phyloP scores from a whole-genome alignment of 2,329 filamentous ascomycete species.

The Cryphonectria nitschkei region DNA sequence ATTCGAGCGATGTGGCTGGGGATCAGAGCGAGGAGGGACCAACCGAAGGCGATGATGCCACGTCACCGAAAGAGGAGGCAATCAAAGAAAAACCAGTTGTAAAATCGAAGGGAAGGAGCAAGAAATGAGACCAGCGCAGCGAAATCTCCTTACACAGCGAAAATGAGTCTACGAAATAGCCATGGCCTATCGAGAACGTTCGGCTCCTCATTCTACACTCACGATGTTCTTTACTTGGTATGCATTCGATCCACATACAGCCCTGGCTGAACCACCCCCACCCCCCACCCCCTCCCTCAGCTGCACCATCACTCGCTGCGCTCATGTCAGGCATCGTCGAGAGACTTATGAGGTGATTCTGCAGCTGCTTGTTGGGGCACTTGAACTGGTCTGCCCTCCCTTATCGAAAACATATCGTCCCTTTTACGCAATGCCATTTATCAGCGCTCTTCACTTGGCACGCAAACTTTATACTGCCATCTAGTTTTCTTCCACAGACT shows the following conservation, averaged over 20 bases:
- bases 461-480: neutral
- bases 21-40: conserved; percentile 15
- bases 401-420: neutral
- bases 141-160: neutral
- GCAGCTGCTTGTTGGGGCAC: neutral
- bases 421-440: neutral
- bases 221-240: neutral
- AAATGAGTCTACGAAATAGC: neutral
- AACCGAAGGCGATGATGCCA: conserved; percentile 4
- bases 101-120: conserved; percentile 18
- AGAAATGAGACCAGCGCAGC: neutral
- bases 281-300: neutral
- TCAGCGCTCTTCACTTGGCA: neutral
- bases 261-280: neutral
- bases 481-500: neutral
- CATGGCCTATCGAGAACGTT: neutral
- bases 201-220: neutral
- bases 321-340: neutral
- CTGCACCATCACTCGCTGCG: neutral
- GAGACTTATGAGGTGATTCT: neutral
- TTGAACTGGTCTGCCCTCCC: neutral
- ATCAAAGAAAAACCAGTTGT: conserved; percentile 6
- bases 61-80: conserved; percentile 7
- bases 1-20: conserved; percentile 28
- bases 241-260: neutral